Evolutionary conservation across 75 land plant genomes (phyloP), one percentile per base, ranked within the genome.

Genomic region (Sequoiadendron giganteum): DNA sequence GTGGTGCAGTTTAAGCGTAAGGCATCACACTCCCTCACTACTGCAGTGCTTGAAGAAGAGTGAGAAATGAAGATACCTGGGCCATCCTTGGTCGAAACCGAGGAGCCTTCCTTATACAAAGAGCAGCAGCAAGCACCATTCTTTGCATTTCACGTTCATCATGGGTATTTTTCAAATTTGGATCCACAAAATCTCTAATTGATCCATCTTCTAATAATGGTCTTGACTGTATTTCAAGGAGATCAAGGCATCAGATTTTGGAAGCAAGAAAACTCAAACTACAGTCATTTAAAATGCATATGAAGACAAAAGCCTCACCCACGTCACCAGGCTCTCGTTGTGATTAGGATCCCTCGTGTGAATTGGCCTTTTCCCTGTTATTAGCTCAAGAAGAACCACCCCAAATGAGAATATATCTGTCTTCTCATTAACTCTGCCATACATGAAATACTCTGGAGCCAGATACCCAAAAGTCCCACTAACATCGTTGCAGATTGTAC

Each of bases 381-480:
- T 73, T 28, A 94, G 89, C 86, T 94, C 95, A 40, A 94, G 92
- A 54, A 94, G 90, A 21, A 93, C 92, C 82, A 94, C 94, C 14
- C 95, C 95, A 90, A 91, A 94, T 36, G 95, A 89, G 85, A 91
- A 94, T 15, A 94, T 91, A 90, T 94, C 94, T 36, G 90, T 90
- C 84, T 91, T 93, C 36, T 91, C 92, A 85, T 86, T 93, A 38
- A 94, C 94, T 78, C 88, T 91, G 21, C 95, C 95, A 90, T 86
- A 91, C 91, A 94, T 90, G 68, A 94, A 91, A 61, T 91, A 94
- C 61, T 94, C 94, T 6, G 95, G 95, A 61, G 95, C 94, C 65
- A 94, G 87, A 80, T 94, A 94, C 95, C 95, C 95, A 79, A 94
- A 93, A 11, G 95, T 94, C 42, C 95, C 95, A 38, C 89, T 93